Evolutionary conservation across 441 rosid species (phyloP).

Genomic region (Theobroma grandiflorum): DNA sequence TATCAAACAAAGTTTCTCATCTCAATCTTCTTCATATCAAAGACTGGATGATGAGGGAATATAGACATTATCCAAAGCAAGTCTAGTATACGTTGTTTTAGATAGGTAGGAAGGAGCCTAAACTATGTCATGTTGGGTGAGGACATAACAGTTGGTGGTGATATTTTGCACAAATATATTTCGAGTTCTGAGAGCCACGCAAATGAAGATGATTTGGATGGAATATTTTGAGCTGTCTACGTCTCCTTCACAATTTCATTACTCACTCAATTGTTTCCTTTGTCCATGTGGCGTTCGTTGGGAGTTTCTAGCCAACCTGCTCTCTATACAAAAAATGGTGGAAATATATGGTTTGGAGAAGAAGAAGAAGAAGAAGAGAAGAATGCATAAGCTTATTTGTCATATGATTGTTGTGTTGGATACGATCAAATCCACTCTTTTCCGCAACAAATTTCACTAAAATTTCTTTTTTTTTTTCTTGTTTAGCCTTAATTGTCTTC

Average conservation of each 20-base stretch:
- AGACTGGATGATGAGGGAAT: too few species aligned
- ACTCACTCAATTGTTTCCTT: not conserved
- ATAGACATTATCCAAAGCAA: not conserved
- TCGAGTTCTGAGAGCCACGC: not conserved
- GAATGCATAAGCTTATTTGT: too few species aligned
- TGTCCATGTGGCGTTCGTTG: not conserved
- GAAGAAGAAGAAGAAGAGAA: too few species aligned
- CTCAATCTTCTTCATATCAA: too few species aligned
- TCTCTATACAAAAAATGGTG: too few species aligned
- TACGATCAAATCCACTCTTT: not conserved
- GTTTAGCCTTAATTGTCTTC: not conserved
- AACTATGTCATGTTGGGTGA: not conserved
- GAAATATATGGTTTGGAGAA: too few species aligned
- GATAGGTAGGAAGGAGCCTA: not conserved
- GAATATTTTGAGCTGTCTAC: not conserved
- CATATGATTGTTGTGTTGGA: too few species aligned
- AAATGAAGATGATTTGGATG: not conserved
- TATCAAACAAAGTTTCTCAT: too few species aligned
- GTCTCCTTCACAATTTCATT: not conserved
- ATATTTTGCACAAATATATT: not conserved
- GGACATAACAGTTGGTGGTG: not conserved
- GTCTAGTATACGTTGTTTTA: not conserved
- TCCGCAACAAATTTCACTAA: slow-evolving; percentile 7
- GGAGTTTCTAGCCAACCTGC: not conserved
- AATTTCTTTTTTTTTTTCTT: too few species aligned